These are phyloP conservation scores for Myrica gale DNA, from an alignment of 306 rosid species.

Conservation along the genomic window DNA sequence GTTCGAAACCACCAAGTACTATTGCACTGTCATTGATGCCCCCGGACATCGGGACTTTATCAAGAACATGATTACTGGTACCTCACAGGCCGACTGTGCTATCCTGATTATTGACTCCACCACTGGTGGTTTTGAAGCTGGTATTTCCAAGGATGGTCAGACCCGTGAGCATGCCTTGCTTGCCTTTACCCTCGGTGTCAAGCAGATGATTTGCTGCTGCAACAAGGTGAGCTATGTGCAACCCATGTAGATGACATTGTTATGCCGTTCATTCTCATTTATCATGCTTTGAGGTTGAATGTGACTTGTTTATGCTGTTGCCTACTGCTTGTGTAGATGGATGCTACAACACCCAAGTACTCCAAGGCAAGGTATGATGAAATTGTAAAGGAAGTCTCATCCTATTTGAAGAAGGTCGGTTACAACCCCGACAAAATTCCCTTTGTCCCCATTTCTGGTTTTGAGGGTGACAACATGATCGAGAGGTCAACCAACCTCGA, in stretches of 20 bases:
- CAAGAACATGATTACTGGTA: too few species aligned
- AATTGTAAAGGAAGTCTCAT: constrained; percentile 30
- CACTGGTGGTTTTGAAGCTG: too few species aligned
- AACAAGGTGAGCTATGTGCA: not conserved
- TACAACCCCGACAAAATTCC: too few species aligned
- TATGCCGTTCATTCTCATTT: constrained; percentile 39
- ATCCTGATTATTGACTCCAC: constrained; percentile 39
- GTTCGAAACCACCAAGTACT: too few species aligned
- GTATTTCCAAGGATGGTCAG: too few species aligned
- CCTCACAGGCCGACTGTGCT: constrained; percentile 26
- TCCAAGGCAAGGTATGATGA: constrained; percentile 39
- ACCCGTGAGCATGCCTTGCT: too few species aligned
- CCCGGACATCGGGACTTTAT: too few species aligned
- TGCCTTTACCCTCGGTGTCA: too few species aligned
- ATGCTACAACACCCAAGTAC: constrained; percentile 37
- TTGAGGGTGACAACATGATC: constrained; percentile 9
- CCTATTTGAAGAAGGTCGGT: too few species aligned
- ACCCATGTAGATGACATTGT: constrained; percentile 43
- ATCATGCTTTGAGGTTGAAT: not conserved
- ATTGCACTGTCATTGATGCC: too few species aligned
- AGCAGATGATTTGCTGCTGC: too few species aligned
- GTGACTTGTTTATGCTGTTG: constrained; percentile 36
- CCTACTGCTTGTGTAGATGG: constrained; percentile 41
- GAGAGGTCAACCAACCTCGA: constrained; percentile 36
- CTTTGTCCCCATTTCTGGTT: constrained; percentile 30